phyloP scores from a whole-genome alignment of 2,329 filamentous ascomycete genomes.

The Alternaria infectoria region DNA sequence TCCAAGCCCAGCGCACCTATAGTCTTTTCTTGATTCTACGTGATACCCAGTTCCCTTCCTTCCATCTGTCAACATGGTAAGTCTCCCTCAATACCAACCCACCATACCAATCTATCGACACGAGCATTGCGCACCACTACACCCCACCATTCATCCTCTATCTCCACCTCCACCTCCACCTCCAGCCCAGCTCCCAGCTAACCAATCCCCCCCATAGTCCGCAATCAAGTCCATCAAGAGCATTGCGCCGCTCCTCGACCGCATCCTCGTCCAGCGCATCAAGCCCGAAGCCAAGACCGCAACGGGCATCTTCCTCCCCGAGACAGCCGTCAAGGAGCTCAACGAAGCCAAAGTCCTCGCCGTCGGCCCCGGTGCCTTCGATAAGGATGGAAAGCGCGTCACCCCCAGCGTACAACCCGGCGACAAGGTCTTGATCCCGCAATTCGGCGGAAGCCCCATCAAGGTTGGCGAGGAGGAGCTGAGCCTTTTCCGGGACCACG shows the following conservation, averaged over 20 bases:
- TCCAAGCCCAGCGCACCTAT: constrained; percentile 12
- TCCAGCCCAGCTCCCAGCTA: constrained; percentile 1
- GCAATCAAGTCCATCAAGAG: constrained; percentile 94
- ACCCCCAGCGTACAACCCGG: constrained; percentile 81
- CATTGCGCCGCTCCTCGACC: constrained; percentile 95
- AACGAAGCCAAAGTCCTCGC: constrained; percentile 97
- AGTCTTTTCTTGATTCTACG: constrained; percentile 7
- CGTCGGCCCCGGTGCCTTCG: constrained; percentile 85
- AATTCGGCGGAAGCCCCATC: constrained; percentile 93
- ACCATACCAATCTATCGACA: too few species aligned
- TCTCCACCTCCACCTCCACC: background rate
- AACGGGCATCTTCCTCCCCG: constrained; percentile 95
- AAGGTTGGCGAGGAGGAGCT: constrained; percentile 98
- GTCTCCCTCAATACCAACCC: background rate
- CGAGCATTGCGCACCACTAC: background rate
- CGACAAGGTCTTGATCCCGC: constrained; percentile 92
- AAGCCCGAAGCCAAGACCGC: constrained; percentile 98
- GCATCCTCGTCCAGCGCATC: constrained; percentile 95
- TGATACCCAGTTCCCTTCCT: constrained; percentile 18
- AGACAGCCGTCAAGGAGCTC: constrained; percentile 95
- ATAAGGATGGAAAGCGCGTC: constrained; percentile 88
- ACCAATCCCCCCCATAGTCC: constrained; percentile 32
- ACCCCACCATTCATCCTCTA: background rate
- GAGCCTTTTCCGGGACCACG: constrained; percentile 94
- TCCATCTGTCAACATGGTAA: background rate